phyloP scores from a whole-genome alignment of 768 basidiomycete species.

The Trametes villosa region DNA sequence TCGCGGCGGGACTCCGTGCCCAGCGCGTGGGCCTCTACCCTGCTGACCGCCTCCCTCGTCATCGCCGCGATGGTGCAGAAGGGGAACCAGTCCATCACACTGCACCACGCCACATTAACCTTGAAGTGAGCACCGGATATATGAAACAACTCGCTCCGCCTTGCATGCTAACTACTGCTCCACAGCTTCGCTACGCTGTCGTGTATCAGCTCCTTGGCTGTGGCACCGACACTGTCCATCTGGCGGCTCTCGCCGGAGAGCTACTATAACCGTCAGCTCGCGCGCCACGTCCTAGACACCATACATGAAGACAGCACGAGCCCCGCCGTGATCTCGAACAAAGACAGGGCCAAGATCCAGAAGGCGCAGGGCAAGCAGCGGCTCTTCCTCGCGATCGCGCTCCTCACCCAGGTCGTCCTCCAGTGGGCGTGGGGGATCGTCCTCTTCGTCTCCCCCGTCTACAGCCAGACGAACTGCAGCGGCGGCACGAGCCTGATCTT shows the following conservation, averaged over 20 bases:
- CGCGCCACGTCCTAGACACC: conserved; percentile 17
- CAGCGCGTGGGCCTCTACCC: conserved; percentile 32
- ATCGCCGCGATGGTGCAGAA: conserved; percentile 35
- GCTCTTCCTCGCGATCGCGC: conserved; percentile 29
- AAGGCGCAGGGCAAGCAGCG: conserved; percentile 26
- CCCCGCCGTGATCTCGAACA: conserved; percentile 4
- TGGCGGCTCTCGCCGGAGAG: conserved; percentile 28
- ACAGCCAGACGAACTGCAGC: conserved; percentile 30
- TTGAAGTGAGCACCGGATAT: conserved; percentile 27
- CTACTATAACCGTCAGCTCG: conserved; percentile 23
- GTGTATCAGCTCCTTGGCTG: conserved; percentile 33
- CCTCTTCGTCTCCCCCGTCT: conserved; percentile 30
- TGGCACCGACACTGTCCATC: conserved; percentile 32
- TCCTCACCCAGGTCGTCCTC: conserved; percentile 32
- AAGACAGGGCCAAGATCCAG: conserved; percentile 21
- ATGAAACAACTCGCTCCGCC: background rate
- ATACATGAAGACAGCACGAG: conserved; percentile 8
- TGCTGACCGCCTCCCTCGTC: conserved; percentile 31
- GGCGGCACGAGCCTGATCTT: conserved; percentile 26
- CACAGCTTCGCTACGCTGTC: conserved; percentile 30
- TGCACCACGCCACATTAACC: conserved; percentile 32
- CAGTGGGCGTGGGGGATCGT: conserved; percentile 36
- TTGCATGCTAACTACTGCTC: background rate
- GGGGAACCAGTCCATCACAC: conserved; percentile 21
- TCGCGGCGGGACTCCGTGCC: conserved; percentile 32